Percentiles rank a stretch among this genome's conserved stretches.
phyloP scores from a whole-genome alignment of 2,329 filamentous ascomycete species.

The Monilinia aucupariae region DNA sequence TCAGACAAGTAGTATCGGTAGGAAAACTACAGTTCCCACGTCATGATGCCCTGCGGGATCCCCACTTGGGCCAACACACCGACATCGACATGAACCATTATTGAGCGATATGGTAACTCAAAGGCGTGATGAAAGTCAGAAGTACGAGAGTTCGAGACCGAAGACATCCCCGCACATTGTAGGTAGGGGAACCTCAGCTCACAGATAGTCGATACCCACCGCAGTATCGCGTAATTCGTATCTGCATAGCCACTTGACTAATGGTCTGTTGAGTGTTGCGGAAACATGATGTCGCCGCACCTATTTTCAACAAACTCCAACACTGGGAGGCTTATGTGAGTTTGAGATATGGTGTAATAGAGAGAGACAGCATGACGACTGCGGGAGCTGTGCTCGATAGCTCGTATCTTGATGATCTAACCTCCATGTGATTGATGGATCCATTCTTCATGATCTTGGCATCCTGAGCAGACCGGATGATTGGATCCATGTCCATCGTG shows the following conservation, averaged over 20 bases:
- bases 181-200: slow-evolving; percentile 2
- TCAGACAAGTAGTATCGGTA: neutral
- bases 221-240: slow-evolving; percentile 13
- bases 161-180: neutral
- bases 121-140: slow-evolving; percentile 15
- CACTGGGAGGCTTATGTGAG: neutral
- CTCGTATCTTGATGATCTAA: slow-evolving; percentile 14
- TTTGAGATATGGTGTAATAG: neutral
- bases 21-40: neutral
- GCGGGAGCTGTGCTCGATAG: slow-evolving; percentile 9
- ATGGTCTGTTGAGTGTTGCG: neutral
- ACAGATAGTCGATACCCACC: slow-evolving; percentile 4
- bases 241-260: slow-evolving; percentile 15
- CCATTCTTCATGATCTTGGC: neutral
- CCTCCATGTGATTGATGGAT: slow-evolving; percentile 14
- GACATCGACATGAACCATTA: neutral
- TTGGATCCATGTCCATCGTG: neutral
- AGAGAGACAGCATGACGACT: neutral
- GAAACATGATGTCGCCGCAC: slow-evolving; percentile 6
- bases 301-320: neutral
- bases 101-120: slow-evolving; percentile 1
- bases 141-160: neutral
- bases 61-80: slow-evolving; percentile 2
- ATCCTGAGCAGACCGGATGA: too few relatives aligned
- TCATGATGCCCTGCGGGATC: neutral